These are phyloP conservation scores for Neonectria ditissima DNA, from an alignment of 2,329 filamentous ascomycete genomes.

Conservation along the genomic window DNA sequence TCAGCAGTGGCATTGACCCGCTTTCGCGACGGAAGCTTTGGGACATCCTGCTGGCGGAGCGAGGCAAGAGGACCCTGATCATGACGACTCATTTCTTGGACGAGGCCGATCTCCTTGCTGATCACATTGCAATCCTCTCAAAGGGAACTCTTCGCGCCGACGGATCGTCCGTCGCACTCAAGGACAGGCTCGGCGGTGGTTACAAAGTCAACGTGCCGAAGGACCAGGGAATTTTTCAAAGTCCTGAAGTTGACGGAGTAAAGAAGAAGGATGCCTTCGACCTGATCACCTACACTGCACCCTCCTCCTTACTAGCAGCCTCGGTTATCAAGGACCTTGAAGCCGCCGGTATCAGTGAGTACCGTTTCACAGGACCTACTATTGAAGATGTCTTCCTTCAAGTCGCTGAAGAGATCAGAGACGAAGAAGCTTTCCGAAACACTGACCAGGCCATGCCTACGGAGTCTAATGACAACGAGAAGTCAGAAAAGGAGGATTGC, in stretches of 20 bases:
- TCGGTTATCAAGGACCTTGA: slow-evolving; percentile 78
- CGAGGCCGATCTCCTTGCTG: slow-evolving; percentile 89
- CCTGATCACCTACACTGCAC: slow-evolving; percentile 77
- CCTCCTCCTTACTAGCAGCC: slow-evolving; percentile 77
- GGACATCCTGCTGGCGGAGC: slow-evolving; percentile 90
- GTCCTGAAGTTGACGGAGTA: slow-evolving; percentile 66
- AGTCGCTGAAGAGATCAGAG: slow-evolving; percentile 81
- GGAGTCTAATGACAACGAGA: slow-evolving; percentile 39
- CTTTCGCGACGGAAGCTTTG: slow-evolving; percentile 89
- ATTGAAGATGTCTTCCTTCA: slow-evolving; percentile 94
- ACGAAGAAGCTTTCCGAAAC: slow-evolving; percentile 56
- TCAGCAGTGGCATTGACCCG: slow-evolving; percentile 89
- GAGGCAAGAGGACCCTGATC: slow-evolving; percentile 84
- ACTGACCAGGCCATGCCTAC: slow-evolving; percentile 35
- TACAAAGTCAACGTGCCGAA: slow-evolving; percentile 84
- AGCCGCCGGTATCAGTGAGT: slow-evolving; percentile 74
- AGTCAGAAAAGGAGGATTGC: slow-evolving; percentile 41
- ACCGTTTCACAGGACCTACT: slow-evolving; percentile 87
- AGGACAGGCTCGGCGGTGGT: slow-evolving; percentile 83
- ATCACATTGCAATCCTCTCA: slow-evolving; percentile 89
- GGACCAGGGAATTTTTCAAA: slow-evolving; percentile 59
- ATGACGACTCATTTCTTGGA: slow-evolving; percentile 95
- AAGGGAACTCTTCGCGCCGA: slow-evolving; percentile 85
- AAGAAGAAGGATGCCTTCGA: slow-evolving; percentile 73
- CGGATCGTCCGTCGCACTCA: slow-evolving; percentile 87